phyloP scores from a whole-genome alignment of 2,329 filamentous ascomycete species.

The Alternaria postmessia region DNA sequence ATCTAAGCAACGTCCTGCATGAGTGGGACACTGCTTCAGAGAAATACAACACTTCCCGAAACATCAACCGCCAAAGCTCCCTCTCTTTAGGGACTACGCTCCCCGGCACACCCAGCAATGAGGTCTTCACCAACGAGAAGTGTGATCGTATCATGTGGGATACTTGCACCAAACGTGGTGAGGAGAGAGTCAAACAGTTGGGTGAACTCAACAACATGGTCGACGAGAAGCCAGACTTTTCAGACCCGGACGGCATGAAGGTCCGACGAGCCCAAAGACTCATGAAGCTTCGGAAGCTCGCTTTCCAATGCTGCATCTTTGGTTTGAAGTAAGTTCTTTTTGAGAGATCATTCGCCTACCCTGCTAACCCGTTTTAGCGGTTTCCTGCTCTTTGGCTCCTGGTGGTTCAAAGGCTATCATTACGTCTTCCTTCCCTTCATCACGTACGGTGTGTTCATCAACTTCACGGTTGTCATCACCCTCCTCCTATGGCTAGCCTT shows the following conservation, averaged over 20 bases:
- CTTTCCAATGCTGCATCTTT: background rate
- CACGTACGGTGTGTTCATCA: conserved; percentile 39
- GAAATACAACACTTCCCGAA: background rate
- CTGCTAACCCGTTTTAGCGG: conserved; percentile 6
- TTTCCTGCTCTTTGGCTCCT: conserved; percentile 20
- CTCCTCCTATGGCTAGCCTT: conserved; percentile 33
- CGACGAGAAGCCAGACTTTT: conserved; percentile 14
- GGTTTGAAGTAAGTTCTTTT: background rate
- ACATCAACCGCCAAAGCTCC: background rate
- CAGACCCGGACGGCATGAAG: conserved; percentile 11
- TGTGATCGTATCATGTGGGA: background rate
- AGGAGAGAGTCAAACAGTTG: conserved; percentile 1
- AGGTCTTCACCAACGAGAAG: background rate
- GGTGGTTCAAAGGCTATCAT: conserved; percentile 41
- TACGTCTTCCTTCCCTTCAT: conserved; percentile 57
- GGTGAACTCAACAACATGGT: conserved; percentile 11
- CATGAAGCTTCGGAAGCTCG: conserved; percentile 5
- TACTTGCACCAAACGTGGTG: background rate
- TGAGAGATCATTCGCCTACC: background rate
- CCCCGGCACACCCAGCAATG: background rate
- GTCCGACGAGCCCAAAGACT: conserved; percentile 3
- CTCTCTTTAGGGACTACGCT: background rate
- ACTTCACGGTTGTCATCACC: conserved; percentile 58
- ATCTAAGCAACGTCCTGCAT: background rate
- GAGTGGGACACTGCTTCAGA: background rate